Conservation (phyloP, 345 rosid species). For the Brassica napus region Da-Ae NC_063437.1:16773001-16773500, state of each 20-base stretch:
- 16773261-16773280: not conserved
- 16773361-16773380: not conserved
- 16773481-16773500: not conserved
- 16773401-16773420: not conserved
- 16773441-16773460: not conserved
- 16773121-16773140: slow-evolving; percentile 2
- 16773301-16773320: not conserved
- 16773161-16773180: not conserved
- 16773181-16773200: not conserved
- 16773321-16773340: not conserved
- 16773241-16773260: slow-evolving; percentile 2
- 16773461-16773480: not conserved
- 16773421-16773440: not conserved
- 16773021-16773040: not conserved
- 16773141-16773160: slow-evolving; percentile 10
- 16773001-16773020: not conserved
- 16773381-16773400: not conserved
- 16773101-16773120: not conserved
- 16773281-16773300: not conserved
- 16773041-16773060: slow-evolving; percentile 24
- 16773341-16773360: not conserved
- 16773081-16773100: not conserved
- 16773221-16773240: not conserved
- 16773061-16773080: slow-evolving; percentile 18
- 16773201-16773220: slow-evolving; percentile 2